A percentile compares a stretch with the other conserved stretches of the same genome.
phyloP scores from a whole-genome alignment of 805 yeast species.

The Hanseniaspora valbyensis region DNA sequence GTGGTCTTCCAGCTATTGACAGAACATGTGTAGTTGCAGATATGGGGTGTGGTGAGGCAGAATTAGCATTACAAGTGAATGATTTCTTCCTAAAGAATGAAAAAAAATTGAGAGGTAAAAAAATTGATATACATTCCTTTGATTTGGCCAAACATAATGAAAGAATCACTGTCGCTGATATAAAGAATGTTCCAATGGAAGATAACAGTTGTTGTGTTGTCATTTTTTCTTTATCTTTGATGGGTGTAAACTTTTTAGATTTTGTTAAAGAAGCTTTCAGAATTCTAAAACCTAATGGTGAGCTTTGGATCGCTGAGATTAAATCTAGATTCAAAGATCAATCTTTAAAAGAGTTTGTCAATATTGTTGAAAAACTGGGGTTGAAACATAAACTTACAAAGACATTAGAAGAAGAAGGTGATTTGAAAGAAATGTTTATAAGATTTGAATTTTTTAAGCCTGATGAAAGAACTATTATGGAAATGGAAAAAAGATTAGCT shows the following conservation, averaged over 20 bases:
- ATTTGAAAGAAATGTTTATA: constrained; percentile 83
- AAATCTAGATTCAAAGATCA: constrained; percentile 77
- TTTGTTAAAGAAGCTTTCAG: constrained; percentile 84
- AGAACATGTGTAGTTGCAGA: constrained; percentile 71
- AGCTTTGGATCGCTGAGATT: constrained; percentile 95
- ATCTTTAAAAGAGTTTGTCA: constrained; percentile 69
- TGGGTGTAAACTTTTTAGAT: constrained; percentile 95
- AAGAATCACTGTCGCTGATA: constrained; percentile 92
- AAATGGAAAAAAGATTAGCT: constrained; percentile 49
- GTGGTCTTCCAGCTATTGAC: constrained; percentile 72
- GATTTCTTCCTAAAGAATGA: constrained; percentile 35
- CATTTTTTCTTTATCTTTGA: constrained; percentile 84
- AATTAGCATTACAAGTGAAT: constrained; percentile 57
- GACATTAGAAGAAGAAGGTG: constrained; percentile 23
- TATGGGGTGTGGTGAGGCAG: constrained; percentile 99
- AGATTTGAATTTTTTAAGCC: constrained; percentile 92
- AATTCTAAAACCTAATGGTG: constrained; percentile 79
- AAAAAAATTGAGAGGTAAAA: constrained; percentile 30
- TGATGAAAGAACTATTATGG: constrained; percentile 52
- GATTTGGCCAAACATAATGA: constrained; percentile 85
- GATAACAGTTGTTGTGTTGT: constrained; percentile 76
- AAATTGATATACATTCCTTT: constrained; percentile 69
- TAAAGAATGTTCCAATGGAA: constrained; percentile 73
- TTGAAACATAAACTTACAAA: constrained; percentile 84
- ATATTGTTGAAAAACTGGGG: constrained; percentile 65